Evolutionary conservation across 306 rosid genomes (phyloP).

Genomic region (Begonia masoniana): DNA sequence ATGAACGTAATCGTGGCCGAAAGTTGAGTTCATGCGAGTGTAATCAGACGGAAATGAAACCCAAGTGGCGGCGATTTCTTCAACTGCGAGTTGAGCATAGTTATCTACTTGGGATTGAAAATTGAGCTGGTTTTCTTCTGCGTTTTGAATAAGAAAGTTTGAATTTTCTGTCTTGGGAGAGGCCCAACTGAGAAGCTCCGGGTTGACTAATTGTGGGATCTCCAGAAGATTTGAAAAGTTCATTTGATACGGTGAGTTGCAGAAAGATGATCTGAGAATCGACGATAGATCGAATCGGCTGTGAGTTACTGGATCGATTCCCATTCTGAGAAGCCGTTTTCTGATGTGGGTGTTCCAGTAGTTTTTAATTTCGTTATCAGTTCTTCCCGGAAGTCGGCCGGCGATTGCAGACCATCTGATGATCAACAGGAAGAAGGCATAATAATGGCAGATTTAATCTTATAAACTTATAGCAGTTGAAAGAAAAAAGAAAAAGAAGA

Average conservation of each 20-base stretch:
- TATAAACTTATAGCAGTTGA: neutral
- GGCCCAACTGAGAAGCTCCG: conserved; percentile 55
- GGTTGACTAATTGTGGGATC: conserved; percentile 37
- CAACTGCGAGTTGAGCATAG: too few relatives aligned
- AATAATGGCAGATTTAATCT: neutral
- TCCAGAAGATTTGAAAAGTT: conserved; percentile 34
- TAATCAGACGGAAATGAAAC: too few relatives aligned
- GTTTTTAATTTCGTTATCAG: conserved; percentile 89
- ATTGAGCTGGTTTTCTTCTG: conserved; percentile 6
- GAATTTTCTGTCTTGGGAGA: conserved; percentile 24
- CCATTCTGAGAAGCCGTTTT: conserved; percentile 81
- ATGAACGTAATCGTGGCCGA: too few relatives aligned
- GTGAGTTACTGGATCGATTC: conserved; percentile 94
- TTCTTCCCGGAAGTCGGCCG: conserved; percentile 78
- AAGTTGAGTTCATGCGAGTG: too few relatives aligned
- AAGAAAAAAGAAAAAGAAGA: neutral
- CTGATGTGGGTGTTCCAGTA: conserved; percentile 95
- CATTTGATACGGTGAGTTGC: conserved; percentile 34
- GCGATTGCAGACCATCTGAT: conserved; percentile 92
- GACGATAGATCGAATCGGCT: conserved; percentile 63
- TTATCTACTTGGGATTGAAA: too few relatives aligned
- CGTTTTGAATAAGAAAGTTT: conserved; percentile 13
- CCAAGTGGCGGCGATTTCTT: too few relatives aligned
- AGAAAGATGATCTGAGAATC: conserved; percentile 41
- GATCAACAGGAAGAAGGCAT: too few relatives aligned